A percentile compares a stretch with the other conserved stretches of the same genome.
These are phyloP conservation scores for Candida palmyrensis DNA, from an alignment of 805 yeast genomes.

Conservation along the genomic window DNA sequence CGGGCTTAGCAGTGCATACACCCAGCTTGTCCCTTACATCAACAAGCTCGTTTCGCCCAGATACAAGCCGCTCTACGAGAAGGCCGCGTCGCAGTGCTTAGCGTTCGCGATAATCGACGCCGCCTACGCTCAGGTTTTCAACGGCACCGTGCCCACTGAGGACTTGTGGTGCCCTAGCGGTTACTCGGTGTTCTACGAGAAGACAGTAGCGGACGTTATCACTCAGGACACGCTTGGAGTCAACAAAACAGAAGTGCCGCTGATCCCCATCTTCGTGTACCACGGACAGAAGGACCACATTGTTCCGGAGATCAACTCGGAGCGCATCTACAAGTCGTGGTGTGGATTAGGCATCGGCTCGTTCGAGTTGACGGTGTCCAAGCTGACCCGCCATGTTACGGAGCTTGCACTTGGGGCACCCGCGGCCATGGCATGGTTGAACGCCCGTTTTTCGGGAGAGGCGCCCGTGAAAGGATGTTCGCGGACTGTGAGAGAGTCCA, in stretches of 20 bases:
- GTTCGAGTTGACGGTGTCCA: constrained; percentile 16
- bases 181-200: constrained; percentile 2
- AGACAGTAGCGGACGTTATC: constrained; percentile 2
- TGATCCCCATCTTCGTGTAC: constrained; percentile 16
- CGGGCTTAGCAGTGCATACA: constrained; percentile 21
- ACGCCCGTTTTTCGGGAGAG: constrained; percentile 8
- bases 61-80: constrained; percentile 1
- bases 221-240: constrained; percentile 2
- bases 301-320: constrained; percentile 11
- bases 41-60: constrained; percentile 4
- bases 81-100: constrained; percentile 13
- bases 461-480: constrained; percentile 18
- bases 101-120: constrained; percentile 7
- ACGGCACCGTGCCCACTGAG: not conserved
- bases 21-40: constrained; percentile 11
- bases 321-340: constrained; percentile 15
- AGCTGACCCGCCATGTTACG: constrained; percentile 14
- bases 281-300: constrained; percentile 16
- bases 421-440: constrained; percentile 11
- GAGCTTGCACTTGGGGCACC: constrained; percentile 7
- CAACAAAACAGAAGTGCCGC: constrained; percentile 10
- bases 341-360: constrained; percentile 20
- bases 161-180: constrained; percentile 3
- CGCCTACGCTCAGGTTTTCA: not conserved
- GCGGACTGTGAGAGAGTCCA: not conserved